Conservation (phyloP, 495 filamentous ascomycete genomes). For the Rhypophila decipiens region DNA sequence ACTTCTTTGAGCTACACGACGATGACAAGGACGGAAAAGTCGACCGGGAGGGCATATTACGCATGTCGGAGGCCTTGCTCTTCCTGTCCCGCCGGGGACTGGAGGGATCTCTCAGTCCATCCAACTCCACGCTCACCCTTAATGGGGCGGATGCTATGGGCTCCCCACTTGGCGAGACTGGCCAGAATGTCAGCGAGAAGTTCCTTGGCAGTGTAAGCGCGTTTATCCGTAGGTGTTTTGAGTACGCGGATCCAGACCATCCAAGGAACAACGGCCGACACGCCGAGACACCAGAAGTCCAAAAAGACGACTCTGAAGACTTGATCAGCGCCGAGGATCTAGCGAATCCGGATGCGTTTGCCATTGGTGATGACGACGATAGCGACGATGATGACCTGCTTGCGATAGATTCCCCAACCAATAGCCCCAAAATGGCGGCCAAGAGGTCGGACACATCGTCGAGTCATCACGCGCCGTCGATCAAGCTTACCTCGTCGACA, state of each 20-base stretch:
- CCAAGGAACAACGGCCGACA: conserved; percentile 42
- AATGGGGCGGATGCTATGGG: conserved; percentile 30
- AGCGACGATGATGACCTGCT: conserved; percentile 67
- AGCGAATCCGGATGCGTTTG: conserved; percentile 53
- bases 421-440: conserved; percentile 29
- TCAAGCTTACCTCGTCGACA: conserved; percentile 16
- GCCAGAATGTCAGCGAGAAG: conserved; percentile 56
- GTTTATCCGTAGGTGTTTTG: conserved; percentile 93
- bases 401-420: conserved; percentile 37
- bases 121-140: conserved; percentile 28
- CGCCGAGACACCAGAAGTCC: conserved; percentile 12
- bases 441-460: conserved; percentile 19
- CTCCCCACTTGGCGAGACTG: conserved; percentile 15
- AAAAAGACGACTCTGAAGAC: conserved; percentile 15
- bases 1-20: conserved; percentile 96
- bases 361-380: conserved; percentile 68
- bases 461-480: conserved; percentile 10
- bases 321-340: conserved; percentile 20
- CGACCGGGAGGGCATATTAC: conserved; percentile 92
- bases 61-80: conserved; percentile 88
- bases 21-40: conserved; percentile 86
- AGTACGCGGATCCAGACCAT: conserved; percentile 94
- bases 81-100: conserved; percentile 86
- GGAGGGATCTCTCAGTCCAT: conserved; percentile 59
- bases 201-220: conserved; percentile 89